Evolutionary conservation across 257 asterid genomes (phyloP).

Genomic region (Nicotiana otophora): DNA sequence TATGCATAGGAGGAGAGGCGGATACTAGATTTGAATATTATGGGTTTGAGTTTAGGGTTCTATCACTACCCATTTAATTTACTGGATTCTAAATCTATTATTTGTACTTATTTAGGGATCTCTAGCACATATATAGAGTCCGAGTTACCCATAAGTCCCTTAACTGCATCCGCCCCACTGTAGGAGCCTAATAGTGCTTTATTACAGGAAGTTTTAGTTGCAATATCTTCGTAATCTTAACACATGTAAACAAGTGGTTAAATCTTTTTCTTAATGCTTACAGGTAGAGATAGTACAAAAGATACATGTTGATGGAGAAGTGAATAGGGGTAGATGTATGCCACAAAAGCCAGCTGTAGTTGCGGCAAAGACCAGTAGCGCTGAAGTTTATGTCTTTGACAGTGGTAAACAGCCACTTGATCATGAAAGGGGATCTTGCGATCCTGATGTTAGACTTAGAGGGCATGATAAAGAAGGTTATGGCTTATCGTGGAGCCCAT

Average conservation of each 20-base stretch:
- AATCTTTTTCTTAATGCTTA: background rate
- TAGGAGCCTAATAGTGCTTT: background rate
- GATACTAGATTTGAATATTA: too few species aligned
- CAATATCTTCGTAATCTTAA: too few species aligned
- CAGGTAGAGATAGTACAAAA: conserved; percentile 81
- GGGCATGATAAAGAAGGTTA: conserved; percentile 94
- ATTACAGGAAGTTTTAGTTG: background rate
- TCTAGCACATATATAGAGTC: too few species aligned
- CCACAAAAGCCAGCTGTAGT: conserved; percentile 59
- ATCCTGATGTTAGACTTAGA: conserved; percentile 73
- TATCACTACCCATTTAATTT: too few species aligned
- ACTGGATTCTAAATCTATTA: too few species aligned
- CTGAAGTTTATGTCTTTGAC: conserved; percentile 77
- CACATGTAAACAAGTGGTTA: background rate
- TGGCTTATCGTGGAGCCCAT: conserved; percentile 90
- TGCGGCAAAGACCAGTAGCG: conserved; percentile 76
- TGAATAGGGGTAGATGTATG: conserved; percentile 86
- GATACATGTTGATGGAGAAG: conserved; percentile 85
- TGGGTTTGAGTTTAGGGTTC: too few species aligned
- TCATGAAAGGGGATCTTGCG: conserved; percentile 32
- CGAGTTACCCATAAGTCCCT: too few species aligned
- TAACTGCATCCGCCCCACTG: background rate
- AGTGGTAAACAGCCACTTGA: conserved; percentile 40
- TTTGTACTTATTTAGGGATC: too few species aligned
- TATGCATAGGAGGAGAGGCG: too few species aligned